Conservation (phyloP, 129 eudicot species). For the Escallonia herrerae region DNA sequence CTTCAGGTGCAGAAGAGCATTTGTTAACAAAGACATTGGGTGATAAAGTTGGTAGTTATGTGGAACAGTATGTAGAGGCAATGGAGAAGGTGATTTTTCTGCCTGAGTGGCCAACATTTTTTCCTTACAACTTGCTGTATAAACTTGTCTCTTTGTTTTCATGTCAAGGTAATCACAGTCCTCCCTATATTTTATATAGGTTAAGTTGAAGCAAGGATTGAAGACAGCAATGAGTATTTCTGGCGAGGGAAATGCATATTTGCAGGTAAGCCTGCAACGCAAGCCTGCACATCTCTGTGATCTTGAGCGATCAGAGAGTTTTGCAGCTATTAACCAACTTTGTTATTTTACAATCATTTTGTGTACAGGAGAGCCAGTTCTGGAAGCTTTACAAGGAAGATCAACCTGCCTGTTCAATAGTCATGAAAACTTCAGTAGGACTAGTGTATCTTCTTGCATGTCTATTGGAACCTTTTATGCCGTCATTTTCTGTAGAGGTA, state of each 20-base stretch:
- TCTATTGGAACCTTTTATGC: constrained; percentile 90
- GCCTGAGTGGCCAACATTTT: constrained; percentile 9
- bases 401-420: constrained; percentile 59
- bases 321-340: background rate
- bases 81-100: constrained; percentile 73
- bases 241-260: constrained; percentile 87
- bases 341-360: too few relatives aligned
- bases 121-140: constrained; percentile 1
- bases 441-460: constrained; percentile 84
- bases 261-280: constrained; percentile 45
- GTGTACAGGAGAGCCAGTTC: constrained; percentile 69
- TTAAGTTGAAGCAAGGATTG: constrained; percentile 85
- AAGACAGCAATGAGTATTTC: constrained; percentile 76
- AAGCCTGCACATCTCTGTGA: constrained; percentile 3
- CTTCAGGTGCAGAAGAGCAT: constrained; percentile 69
- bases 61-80: constrained; percentile 74
- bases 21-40: constrained; percentile 53
- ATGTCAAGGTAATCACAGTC: constrained; percentile 3
- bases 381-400: constrained; percentile 98
- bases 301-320: background rate
- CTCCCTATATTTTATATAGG: constrained; percentile 32
- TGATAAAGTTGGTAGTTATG: constrained; percentile 62
- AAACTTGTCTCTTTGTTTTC: background rate
- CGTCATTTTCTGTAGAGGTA: constrained; percentile 89
- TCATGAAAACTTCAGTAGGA: constrained; percentile 87